Evolutionary conservation across 2,329 filamentous ascomycete genomes (phyloP), one percentile per base, ranked within the genome.

Genomic region (Aspergillus vadensis): DNA sequence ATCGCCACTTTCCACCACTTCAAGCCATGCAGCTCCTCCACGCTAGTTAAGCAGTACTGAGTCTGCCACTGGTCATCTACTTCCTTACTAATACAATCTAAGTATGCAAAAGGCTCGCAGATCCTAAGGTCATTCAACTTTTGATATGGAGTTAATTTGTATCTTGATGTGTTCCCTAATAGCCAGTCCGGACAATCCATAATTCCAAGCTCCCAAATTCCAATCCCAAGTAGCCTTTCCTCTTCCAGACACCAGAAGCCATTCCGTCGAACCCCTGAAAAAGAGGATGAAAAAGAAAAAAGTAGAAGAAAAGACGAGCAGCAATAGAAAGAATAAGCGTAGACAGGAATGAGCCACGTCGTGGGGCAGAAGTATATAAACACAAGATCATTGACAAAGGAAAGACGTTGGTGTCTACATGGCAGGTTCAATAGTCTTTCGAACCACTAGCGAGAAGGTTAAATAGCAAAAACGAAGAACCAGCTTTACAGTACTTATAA

Each of bases 321-420:
- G 44, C 21, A 53, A 5, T 14, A 48, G 25, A 52, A 59, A 32
- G 12, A 41, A 50, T 38, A 57, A 54, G 57, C 36, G 23, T 44
- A 58, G 12, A 51, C 23, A 56, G 57, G 63, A 27, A 50, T 55
- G 49, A 48, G 23, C 30, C 27, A 58, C 53, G 21, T 52, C 25
- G 39, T 55, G 58, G 38, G 23, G 32, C 21, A 36, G 25, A 25
- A 17, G 61, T 64, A 49, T 65, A 65, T 64, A 66, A 63, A 68
- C 63, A 65, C 67, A 63, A 47, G 58, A 57, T 63, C 57, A 65
- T 69, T 39, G 60, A 68, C 65, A 63, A 71, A 69, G 60, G 67
- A 68, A 68, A 68, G 54, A 50, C 49, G 55, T 59, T 57, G 58
- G 60, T 58, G 59, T 68, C 61, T 65, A 67, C 63, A 67, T 57